Base-by-base conservation (phyloP, 148 eudicot species). In the Diospyros kaki region DNA sequence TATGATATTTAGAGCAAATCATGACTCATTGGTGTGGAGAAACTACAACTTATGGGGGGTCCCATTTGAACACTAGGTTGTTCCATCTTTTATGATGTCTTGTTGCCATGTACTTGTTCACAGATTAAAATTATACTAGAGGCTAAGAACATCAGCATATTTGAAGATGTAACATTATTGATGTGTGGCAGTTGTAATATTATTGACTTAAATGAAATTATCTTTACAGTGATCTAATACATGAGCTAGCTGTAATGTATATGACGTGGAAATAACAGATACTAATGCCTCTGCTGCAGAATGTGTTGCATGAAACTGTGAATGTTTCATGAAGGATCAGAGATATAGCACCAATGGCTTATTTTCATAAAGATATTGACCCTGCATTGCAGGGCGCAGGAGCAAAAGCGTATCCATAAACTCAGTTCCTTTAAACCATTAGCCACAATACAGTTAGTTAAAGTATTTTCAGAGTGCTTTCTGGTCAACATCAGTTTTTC, bases 351-450 rank as follows among this genome's bases (percentile, higher is more conserved):
- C 68, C 64, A 59, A 85, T 85, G 88, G 84, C 85, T 77, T 58
- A 40, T 73, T 79, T 45, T 64, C 71, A 64, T 68, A 77, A 70
- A 74, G 80, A 69, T 73, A 62, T 76, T 39, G 86, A 83, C 73
- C 58, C 75, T 1, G 68, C 76, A 53, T 85, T 85, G 74, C 83
- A 60, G 17, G 86, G 86, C 43, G 84, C 83, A 52, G 88, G 86
- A 68, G 70, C 82, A 64, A 83, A 85, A 71, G 66, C 72, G 88
- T 85, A 85, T 85, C 86, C 88, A 51, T 59, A 43, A 66, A 58
- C 40, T 51, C 3, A 45, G 58, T 52, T 42, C 6, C 15, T 10
- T 48, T 58, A 40, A 42, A 9, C 38, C 43, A 5, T 44, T n/a
- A 53, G 11, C 43, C 43, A 15, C 43, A 15, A 17, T 58, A 18